phyloP scores from a whole-genome alignment of 1,284 basidiomycete genomes.

The Trichosporon inkin region DNA sequence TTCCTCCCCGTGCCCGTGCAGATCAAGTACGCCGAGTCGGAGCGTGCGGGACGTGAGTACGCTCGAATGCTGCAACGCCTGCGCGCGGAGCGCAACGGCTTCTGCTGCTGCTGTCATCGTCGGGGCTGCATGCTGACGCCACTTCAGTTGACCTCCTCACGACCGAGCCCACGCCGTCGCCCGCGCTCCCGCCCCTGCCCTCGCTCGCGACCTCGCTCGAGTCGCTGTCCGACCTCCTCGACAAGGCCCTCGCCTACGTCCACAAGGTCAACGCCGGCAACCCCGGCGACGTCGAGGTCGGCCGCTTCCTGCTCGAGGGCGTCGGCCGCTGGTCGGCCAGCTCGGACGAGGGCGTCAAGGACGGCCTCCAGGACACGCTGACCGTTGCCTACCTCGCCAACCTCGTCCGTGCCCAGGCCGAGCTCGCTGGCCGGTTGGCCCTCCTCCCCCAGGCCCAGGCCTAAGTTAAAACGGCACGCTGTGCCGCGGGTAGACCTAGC shows the following conservation, averaged over 20 bases:
- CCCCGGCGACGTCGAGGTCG: conserved; percentile 78
- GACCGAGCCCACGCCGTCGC: conserved; percentile 45
- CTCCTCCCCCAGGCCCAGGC: conserved; percentile 56
- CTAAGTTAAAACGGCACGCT: conserved; percentile 7
- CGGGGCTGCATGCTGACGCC: conserved; percentile 16
- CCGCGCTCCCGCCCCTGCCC: conserved; percentile 41
- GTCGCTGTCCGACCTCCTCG: conserved; percentile 52
- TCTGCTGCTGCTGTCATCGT: too few species aligned
- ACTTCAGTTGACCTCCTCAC: conserved; percentile 68
- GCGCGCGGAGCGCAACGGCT: neutral
- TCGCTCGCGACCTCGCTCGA: conserved; percentile 44
- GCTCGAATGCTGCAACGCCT: neutral
- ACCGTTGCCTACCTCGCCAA: conserved; percentile 95
- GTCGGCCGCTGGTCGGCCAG: conserved; percentile 62
- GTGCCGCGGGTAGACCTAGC: conserved; percentile 1
- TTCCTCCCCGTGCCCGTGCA: conserved; percentile 83
- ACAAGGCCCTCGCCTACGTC: conserved; percentile 75
- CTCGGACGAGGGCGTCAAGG: conserved; percentile 51
- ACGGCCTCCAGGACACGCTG: conserved; percentile 68
- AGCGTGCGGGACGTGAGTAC: conserved; percentile 76
- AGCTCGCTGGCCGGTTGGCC: conserved; percentile 83
- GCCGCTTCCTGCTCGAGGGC: conserved; percentile 88
- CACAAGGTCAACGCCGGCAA: conserved; percentile 74
- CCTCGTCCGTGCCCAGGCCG: conserved; percentile 88
- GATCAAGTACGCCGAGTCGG: conserved; percentile 72